Evolutionary conservation across 768 basidiomycete genomes (phyloP), one percentile per base, ranked within the genome.

Genomic region (Lactifluus hygrophoroides): DNA sequence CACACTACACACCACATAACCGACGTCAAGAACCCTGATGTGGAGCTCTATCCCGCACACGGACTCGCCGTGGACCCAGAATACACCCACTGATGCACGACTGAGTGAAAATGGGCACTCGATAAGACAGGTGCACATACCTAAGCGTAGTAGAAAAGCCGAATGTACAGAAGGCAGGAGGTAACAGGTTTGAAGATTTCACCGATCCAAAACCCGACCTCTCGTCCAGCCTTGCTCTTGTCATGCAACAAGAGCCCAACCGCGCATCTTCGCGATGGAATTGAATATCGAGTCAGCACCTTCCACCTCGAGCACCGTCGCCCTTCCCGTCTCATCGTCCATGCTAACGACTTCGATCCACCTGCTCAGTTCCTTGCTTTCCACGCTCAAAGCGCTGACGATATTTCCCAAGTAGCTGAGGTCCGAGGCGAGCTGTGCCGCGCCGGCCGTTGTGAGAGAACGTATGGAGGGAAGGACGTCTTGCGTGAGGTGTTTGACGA

Each of bases 341-440:
- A 86, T 70, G 37, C 80, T 82, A n/a, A 78, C 76, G 53, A 76
- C 84, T 50, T 80, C 80, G 69, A 80, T 83, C 95, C 95, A 97
- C 66, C 74, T 75, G 62, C 87, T 87, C 45, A 98, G 73, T 37
- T 85, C 86, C 7, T 82, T 81, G 66, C 79, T 86, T 64, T 95
- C 92, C 5, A 95, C 92, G 66, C 94, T 93, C 51, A 98, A 76
- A 27, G 92, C 94, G 47, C 84, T 77, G 34, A 94, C 87, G 47
- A 98, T 94, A 65, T 95, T 96, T 2, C 84, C 82, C 40, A 99
- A 76, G 72, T 97, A 96, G 23, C 84, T 88, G 60, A 99, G 70
- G 72, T 99, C 96, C 3, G 87, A 86, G 2, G 80, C 76, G 19
- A 99, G 78, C 68, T 99, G 96, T 21, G 85, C 83, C 1, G 88